Evolutionary conservation across 495 filamentous ascomycete genomes (phyloP).

Genomic region (Articulospora tetracladia): DNA sequence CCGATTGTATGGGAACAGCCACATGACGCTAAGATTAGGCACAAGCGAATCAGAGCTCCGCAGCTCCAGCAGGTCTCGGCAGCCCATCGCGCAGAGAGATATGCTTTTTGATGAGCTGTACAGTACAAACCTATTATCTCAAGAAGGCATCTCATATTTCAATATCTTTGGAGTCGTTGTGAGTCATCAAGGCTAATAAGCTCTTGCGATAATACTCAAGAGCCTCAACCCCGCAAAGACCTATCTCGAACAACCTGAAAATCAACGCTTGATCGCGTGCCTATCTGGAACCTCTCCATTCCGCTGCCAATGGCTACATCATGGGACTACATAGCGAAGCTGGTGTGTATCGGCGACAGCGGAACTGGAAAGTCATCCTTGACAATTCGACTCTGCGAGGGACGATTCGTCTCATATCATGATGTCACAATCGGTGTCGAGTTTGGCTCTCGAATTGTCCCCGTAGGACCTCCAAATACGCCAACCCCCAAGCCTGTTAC

Average conservation of each 20-base stretch:
- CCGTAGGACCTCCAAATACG: slow-evolving; percentile 73
- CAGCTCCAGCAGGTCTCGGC: background rate
- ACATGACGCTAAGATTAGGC: background rate
- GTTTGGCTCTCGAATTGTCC: slow-evolving; percentile 90
- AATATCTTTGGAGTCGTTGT: background rate
- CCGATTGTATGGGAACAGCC: background rate
- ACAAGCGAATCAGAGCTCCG: background rate
- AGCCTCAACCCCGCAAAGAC: no score
- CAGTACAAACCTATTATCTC: background rate
- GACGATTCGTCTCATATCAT: slow-evolving; percentile 86
- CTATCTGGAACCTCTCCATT: background rate
- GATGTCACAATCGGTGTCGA: slow-evolving; percentile 98
- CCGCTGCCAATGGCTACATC: slow-evolving; percentile 32
- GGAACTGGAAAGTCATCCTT: slow-evolving; percentile 88
- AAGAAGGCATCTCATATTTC: background rate
- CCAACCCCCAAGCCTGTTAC: slow-evolving; percentile 24
- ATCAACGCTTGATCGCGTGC: slow-evolving; percentile 12
- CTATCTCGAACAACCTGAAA: background rate
- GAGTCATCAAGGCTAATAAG: background rate
- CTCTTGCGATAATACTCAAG: no score
- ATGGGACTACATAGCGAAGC: slow-evolving; percentile 98
- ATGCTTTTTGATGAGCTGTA: background rate
- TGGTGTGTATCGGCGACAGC: slow-evolving; percentile 94
- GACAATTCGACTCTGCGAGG: slow-evolving; percentile 95
- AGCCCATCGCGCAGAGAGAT: background rate